These are phyloP conservation scores for Salvia splendens DNA, from an alignment of 257 asterid species.

Conservation along the genomic window DNA sequence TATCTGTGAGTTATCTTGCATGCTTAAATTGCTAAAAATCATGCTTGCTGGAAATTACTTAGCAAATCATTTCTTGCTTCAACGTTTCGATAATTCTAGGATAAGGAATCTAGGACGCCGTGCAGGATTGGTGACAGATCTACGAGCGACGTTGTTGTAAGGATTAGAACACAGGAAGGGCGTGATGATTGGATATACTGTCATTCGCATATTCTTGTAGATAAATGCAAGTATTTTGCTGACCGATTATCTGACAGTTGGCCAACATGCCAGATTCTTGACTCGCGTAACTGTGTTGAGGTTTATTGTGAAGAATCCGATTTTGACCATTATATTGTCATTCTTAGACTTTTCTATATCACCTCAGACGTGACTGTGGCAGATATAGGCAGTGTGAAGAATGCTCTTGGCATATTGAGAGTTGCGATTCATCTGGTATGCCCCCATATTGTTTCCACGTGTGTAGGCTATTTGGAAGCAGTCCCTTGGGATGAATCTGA, in stretches of 20 bases:
- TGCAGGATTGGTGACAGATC: slow-evolving; percentile 70
- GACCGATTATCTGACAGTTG: slow-evolving; percentile 76
- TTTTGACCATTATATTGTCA: slow-evolving; percentile 60
- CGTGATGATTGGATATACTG: slow-evolving; percentile 90
- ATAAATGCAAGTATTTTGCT: slow-evolving; percentile 70
- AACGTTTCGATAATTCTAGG: slow-evolving; percentile 41
- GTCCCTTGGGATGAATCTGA: slow-evolving; percentile 96
- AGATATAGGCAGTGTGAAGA: slow-evolving; percentile 60
- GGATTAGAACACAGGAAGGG: slow-evolving; percentile 75
- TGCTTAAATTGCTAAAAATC: slow-evolving; percentile 7
- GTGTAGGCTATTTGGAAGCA: slow-evolving; percentile 83
- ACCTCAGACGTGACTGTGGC: slow-evolving; percentile 38
- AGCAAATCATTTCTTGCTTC: slow-evolving; percentile 20
- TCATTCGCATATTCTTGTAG: slow-evolving; percentile 57
- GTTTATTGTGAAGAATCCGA: slow-evolving; percentile 72
- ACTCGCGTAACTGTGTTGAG: slow-evolving; percentile 86
- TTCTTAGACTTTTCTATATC: slow-evolving; percentile 66
- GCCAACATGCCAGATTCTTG: slow-evolving; percentile 90
- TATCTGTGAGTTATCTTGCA: slow-evolving; percentile 51
- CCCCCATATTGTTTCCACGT: slow-evolving; percentile 63
- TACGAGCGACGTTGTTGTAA: slow-evolving; percentile 80
- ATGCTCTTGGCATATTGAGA: slow-evolving; percentile 69
- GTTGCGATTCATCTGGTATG: slow-evolving; percentile 75
- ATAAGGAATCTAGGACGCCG: slow-evolving; percentile 38
- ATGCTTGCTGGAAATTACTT: slow-evolving; percentile 12